Evolutionary conservation across 441 rosid species (phyloP), one percentile per base, ranked within the genome.

Genomic region (Pelargonium myrrhifolium): DNA sequence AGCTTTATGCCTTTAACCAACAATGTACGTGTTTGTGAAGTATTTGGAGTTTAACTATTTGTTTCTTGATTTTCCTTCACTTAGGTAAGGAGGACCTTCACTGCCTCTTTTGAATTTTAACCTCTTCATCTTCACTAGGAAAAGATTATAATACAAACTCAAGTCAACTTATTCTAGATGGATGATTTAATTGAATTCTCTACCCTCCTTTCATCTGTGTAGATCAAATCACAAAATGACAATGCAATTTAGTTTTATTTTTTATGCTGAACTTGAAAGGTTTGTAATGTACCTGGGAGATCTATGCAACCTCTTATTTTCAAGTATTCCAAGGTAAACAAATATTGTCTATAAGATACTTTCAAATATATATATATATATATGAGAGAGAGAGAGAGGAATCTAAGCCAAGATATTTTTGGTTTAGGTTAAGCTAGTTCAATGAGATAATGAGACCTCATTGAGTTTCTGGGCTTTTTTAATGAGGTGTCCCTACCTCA

Each of bases 141-240:
- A 55, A 55, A 55, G 11, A 18, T 55, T 55, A 55, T 55, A 22
- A 55, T 18, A 55, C 61, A 55, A 10, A 18, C 21, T 11, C 61
- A 18, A 20, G 3, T 18, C 22, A 55, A 55, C 24, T 24, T 18
- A 22, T 12, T 20, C 61, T 24, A 20, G 61, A 55, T 18, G 20
- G 26, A 55, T 55, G 61, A 18, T 55, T 20, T 20, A 55, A 55
- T 55, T 55, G 61, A 55, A 55, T 20, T 55, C 61, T 20, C 22
- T 18, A 17, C 6, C 9, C 12, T 9, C 3, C 24, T 20, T 55
- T 55, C 61, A 55, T 55, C 26, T 9, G 26, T 20, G 24, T 55
- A 15, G 61, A 55, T 55, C 26, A 20, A 55, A 55, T 55, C 61
- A 20, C 21, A 26, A 18, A 55, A 55, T 55, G 20, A 55, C 11